These are phyloP conservation scores for Phytophthora megakarya DNA, from an alignment of 352 stramenopile species.

Conservation along the genomic window DNA sequence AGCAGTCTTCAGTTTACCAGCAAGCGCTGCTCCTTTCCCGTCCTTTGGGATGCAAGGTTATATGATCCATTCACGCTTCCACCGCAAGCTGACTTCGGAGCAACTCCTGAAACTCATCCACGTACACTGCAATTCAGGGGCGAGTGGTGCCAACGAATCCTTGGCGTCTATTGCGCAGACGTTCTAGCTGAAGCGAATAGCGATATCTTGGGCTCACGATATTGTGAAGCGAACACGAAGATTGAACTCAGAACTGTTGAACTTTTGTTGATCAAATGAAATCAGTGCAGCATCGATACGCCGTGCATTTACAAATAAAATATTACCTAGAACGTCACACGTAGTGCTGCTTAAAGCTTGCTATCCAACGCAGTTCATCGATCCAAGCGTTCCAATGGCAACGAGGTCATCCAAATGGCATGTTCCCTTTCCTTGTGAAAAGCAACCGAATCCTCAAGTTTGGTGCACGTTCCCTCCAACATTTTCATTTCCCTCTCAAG, in stretches of 20 bases:
- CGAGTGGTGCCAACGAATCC: neutral
- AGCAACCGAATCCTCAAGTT: conserved; percentile 26
- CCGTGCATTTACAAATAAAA: no score
- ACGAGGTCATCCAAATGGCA: conserved; percentile 10
- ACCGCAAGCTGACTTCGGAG: conserved; percentile 38
- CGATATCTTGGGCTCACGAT: neutral
- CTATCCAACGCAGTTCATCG: no score
- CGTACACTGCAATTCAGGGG: conserved; percentile 62
- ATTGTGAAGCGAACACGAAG: no score
- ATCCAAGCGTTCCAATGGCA: no score
- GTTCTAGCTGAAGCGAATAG: conserved; percentile 7
- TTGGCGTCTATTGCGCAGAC: neutral
- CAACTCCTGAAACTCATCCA: conserved; percentile 64
- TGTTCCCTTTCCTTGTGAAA: conserved; percentile 32
- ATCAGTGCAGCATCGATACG: no score
- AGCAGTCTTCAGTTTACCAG: conserved; percentile 58
- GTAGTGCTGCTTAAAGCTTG: no score
- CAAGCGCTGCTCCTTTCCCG: conserved; percentile 39
- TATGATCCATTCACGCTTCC: conserved; percentile 49
- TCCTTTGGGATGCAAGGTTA: conserved; percentile 43
- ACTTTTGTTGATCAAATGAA: no score
- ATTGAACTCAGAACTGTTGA: no score
- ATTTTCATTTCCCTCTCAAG: conserved; percentile 23
- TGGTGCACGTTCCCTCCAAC: conserved; percentile 22
- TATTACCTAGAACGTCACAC: no score